Conservation (phyloP, 495 filamentous ascomycete species). For the Penicillium angulare region DNA sequence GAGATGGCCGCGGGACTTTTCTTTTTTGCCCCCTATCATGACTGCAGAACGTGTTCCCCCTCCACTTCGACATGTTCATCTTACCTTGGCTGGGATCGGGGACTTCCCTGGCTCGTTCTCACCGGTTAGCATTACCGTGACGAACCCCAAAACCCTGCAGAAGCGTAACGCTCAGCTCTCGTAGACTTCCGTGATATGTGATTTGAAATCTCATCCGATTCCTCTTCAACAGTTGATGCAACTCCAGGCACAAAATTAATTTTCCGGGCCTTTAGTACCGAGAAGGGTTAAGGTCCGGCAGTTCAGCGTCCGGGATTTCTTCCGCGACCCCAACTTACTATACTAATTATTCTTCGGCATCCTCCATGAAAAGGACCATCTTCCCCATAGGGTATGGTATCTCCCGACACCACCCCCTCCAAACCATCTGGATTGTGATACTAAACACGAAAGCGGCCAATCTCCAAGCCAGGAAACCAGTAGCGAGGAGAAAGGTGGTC, state of each 20-base stretch:
- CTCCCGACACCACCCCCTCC: no score
- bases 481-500: background rate
- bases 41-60: background rate
- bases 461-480: background rate
- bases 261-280: conserved; percentile 5
- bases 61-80: conserved; percentile 5
- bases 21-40: conserved; percentile 2
- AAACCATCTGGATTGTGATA: no score
- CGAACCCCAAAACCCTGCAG: background rate
- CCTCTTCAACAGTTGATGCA: background rate
- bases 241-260: background rate
- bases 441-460: no score
- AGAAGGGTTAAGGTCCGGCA: background rate
- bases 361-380: no score
- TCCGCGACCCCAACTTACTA: background rate
- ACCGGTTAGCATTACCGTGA: background rate
- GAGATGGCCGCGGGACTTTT: conserved; percentile 1
- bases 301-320: background rate
- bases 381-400: no score
- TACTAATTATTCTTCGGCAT: background rate
- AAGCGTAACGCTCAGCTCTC: background rate
- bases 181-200: background rate
- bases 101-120: background rate
- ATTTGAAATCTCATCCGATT: background rate
- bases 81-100: conserved; percentile 2